A percentile compares a stretch with the other conserved stretches of the same genome.
These are phyloP conservation scores for Epichloe gansuensis DNA, from an alignment of 2,329 filamentous ascomycete genomes.

Conservation along the genomic window DNA sequence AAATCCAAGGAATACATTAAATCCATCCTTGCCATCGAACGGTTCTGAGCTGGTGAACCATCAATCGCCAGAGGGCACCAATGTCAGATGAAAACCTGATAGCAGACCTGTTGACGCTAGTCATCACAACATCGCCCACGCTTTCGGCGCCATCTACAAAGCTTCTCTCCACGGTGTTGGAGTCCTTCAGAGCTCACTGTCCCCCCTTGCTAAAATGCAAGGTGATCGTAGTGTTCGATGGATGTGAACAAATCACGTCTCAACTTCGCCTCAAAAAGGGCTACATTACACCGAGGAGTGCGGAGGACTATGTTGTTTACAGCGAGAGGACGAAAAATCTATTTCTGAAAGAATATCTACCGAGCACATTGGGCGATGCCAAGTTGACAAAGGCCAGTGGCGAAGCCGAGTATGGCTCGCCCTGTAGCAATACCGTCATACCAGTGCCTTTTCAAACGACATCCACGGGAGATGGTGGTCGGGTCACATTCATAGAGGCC, in stretches of 20 bases:
- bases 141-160: slow-evolving; percentile 41
- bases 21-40: too few species aligned
- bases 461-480: slow-evolving; percentile 17
- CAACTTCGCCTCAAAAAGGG: slow-evolving; percentile 39
- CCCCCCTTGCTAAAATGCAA: slow-evolving; percentile 26
- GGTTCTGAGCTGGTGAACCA: too few species aligned
- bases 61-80: background rate
- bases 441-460: slow-evolving; percentile 7
- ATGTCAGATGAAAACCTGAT: background rate
- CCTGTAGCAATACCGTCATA: slow-evolving; percentile 18
- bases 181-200: slow-evolving; percentile 32
- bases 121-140: slow-evolving; percentile 43
- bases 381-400: slow-evolving; percentile 11
- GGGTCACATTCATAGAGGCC: slow-evolving; percentile 37
- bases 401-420: slow-evolving; percentile 36
- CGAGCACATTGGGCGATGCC: background rate
- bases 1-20: too few species aligned
- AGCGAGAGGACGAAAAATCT: slow-evolving; percentile 33
- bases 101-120: slow-evolving; percentile 14
- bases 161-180: slow-evolving; percentile 32
- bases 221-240: slow-evolving; percentile 39
- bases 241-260: slow-evolving; percentile 32
- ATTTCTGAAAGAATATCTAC: slow-evolving; percentile 11
- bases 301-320: slow-evolving; percentile 28
- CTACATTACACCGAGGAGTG: slow-evolving; percentile 33